These are phyloP conservation scores for Geoglossum cookeanum DNA, from an alignment of 2,329 filamentous ascomycete species.

Conservation along the genomic window DNA sequence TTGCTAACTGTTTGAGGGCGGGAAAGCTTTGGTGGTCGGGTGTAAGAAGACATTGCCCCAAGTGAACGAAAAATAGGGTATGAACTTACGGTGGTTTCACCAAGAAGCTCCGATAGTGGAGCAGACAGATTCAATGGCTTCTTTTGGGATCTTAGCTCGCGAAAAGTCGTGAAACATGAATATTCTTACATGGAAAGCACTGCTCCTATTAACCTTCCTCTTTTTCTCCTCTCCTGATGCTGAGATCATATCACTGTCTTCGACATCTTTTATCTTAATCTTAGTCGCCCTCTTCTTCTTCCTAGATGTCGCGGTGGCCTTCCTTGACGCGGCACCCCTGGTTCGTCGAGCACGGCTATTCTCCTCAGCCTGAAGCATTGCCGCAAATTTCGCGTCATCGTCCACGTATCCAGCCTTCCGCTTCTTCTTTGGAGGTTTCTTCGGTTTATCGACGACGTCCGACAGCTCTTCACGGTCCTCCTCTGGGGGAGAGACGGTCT, in stretches of 20 bases:
- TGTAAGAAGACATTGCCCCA: conserved; percentile 9
- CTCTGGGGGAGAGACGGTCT: conserved; percentile 12
- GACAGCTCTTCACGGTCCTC: conserved; percentile 17
- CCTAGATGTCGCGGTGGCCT: conserved; percentile 35
- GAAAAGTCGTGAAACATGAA: not conserved
- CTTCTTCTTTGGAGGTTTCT: conserved; percentile 41
- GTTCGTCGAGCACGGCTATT: conserved; percentile 61
- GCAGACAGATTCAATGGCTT: conserved; percentile 28
- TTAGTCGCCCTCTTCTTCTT: conserved; percentile 51
- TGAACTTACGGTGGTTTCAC: conserved; percentile 23
- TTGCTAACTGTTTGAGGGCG: conserved; percentile 91
- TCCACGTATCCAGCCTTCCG: conserved; percentile 44
- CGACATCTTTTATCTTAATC: conserved; percentile 42
- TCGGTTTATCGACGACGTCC: conserved; percentile 19
- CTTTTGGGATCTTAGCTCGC: conserved; percentile 11
- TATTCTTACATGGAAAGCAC: conserved; percentile 62
- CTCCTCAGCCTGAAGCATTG: conserved; percentile 79
- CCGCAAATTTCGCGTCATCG: conserved; percentile 72
- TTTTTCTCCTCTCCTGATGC: conserved; percentile 39
- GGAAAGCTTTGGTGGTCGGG: conserved; percentile 44
- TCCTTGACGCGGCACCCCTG: conserved; percentile 46
- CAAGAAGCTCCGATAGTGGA: conserved; percentile 25
- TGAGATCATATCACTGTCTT: conserved; percentile 58
- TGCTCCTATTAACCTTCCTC: conserved; percentile 54
- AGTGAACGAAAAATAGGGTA: not conserved